phyloP scores from a whole-genome alignment of 2,329 filamentous ascomycete genomes.

The Triangularia setosa region DNA sequence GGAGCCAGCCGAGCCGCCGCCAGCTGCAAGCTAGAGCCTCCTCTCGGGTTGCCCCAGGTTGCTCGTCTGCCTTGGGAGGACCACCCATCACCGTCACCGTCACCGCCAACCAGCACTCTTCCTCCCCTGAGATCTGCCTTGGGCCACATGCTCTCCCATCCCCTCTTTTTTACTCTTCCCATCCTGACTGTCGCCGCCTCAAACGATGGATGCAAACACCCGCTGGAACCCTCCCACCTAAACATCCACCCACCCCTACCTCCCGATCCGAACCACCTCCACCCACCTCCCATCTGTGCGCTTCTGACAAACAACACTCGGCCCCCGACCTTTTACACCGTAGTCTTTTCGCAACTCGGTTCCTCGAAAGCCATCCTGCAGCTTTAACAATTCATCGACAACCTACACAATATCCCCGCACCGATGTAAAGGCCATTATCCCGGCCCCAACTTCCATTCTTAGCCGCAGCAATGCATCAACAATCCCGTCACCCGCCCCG shows the following conservation, averaged over 20 bases:
- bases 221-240: slow-evolving; percentile 18
- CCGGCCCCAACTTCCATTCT: slow-evolving; percentile 10
- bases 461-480: slow-evolving; percentile 70
- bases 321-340: not conserved
- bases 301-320: not conserved
- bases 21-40: slow-evolving; percentile 10
- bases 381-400: not conserved
- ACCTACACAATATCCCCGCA: slow-evolving; percentile 4
- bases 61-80: slow-evolving; percentile 22
- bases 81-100: slow-evolving; percentile 10
- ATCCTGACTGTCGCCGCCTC: slow-evolving; percentile 3
- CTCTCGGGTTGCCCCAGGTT: slow-evolving; percentile 5
- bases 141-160: slow-evolving; percentile 6
- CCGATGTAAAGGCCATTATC: slow-evolving; percentile 20
- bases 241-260: not conserved
- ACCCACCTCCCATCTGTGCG: not conserved
- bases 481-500: slow-evolving; percentile 73
- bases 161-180: not conserved
- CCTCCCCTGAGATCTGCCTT: slow-evolving; percentile 20
- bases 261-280: not conserved
- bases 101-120: slow-evolving; percentile 22
- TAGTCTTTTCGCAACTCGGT: not conserved
- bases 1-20: slow-evolving; percentile 19
- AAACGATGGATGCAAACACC: slow-evolving; percentile 27
- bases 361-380: not conserved